Conservation (phyloP, 2,329 filamentous ascomycete species). For the Fusarium armeniacum region DNA sequence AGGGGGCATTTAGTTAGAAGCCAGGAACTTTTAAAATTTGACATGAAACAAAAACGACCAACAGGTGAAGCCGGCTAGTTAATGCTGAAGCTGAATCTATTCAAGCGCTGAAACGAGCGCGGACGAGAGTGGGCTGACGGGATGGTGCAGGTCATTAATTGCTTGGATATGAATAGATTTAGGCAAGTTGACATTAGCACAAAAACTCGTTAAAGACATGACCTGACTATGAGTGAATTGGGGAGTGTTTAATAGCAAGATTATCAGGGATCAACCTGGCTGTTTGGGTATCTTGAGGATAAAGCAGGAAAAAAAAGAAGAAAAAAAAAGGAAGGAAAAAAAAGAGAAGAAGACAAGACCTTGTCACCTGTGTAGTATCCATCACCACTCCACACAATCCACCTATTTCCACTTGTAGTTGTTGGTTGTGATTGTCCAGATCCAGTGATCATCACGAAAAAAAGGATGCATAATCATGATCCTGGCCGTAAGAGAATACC, state of each 20-base stretch:
- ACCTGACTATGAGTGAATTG: neutral
- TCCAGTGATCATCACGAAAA: conserved; percentile 33
- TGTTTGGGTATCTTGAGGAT: conserved; percentile 24
- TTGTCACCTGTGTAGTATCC: conserved; percentile 9
- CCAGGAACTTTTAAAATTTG: conserved; percentile 10
- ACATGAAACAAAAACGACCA: conserved; percentile 5
- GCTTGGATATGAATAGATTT: conserved; percentile 2
- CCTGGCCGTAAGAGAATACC: conserved; percentile 18
- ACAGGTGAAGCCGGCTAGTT: neutral
- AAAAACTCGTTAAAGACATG: neutral
- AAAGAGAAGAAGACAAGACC: conserved; percentile 15
- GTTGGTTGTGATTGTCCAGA: conserved; percentile 4
- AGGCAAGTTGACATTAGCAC: neutral
- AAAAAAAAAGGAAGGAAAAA: neutral
- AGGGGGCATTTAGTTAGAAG: neutral
- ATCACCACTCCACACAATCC: conserved; percentile 24
- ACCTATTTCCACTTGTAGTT: conserved; percentile 6
- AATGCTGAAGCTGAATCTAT: neutral
- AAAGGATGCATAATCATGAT: conserved; percentile 25
- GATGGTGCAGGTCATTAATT: neutral
- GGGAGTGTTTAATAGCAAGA: conserved; percentile 1
- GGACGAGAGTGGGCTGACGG: neutral
- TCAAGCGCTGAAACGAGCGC: conserved; percentile 11
- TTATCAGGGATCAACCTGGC: conserved; percentile 24
- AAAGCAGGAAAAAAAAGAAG: neutral